Evolutionary conservation across 78 protist genomes (phyloP), one percentile per base, ranked within the genome.

Genomic region (Speleostelium caveatum): DNA sequence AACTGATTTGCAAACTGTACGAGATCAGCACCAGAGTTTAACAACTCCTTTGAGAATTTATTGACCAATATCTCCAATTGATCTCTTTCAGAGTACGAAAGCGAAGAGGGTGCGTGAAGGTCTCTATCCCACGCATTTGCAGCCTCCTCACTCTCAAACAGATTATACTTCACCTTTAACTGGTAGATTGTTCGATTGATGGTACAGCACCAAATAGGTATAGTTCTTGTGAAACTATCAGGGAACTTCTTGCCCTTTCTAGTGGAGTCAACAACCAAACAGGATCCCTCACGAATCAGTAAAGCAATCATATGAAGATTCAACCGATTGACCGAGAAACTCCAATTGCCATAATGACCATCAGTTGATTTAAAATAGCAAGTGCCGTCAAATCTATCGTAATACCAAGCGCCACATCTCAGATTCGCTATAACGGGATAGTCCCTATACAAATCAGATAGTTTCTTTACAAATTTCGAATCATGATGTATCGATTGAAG

Each of bases 331-430:
- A 41, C 30, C 42, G 73, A 60, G 56, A 91, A 74, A n/a, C 68
- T 68, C 94, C 94, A 91, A 45, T 78, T 65, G 16, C 94, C 94
- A 73, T 78, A 91, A 75, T 91, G 94, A n/a, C 94, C 94, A 79
- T 91, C 94, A 26, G 94, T 91, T 2, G 92, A 80, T 63, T 80
- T 77, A 35, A 91, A 91, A 63, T 91, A 91, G 39, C 75, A 65
- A 36, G 53, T 55, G 16, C 41, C 63, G 22, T 91, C 83, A 49
- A 68, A 91, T 10, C 21, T 45, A 6, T 38, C 49, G 16, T 21
- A 49, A 62, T 91, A 91, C 94, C 94, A 91, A 26, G 45, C 28
- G 1, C 94, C 94, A 91, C 94, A 91, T 32, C 94, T 35, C 26
- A 91, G 32, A 55, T 91, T 91, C 2, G 90, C 94, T 21, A 91